Evolutionary conservation across 2,329 filamentous ascomycete genomes (phyloP), one percentile per base, ranked within the genome.

Genomic region (Alternaria consortialis): DNA sequence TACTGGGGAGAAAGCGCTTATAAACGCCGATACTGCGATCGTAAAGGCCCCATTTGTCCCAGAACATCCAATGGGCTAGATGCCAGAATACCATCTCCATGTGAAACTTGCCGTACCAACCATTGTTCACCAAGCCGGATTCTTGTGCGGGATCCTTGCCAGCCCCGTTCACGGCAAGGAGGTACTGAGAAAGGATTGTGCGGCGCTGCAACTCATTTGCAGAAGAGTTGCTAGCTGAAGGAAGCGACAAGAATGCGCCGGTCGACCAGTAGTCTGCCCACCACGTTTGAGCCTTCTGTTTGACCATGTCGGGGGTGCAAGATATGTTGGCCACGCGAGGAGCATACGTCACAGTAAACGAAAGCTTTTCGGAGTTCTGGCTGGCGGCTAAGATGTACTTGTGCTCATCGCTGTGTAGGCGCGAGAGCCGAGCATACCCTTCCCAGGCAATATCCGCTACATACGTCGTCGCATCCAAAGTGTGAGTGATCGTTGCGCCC

Each of bases 21-120:
- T 87, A 87, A 3, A 81, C 79, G 13, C 81, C 83, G 25, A 84
- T 69, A 62, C 80, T 83, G 36, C 84, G 81, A 63, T 78, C 68
- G 53, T 85, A 70, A 2, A 85, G 74, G 12, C 77, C 68, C 70
- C 80, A 82, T 51, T 82, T 83, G 55, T 79, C 76, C 84, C 84
- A 86, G 32, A 84, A 78, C 27, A 80, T 80, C 73, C 85, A 86
- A 44, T 85, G 84, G 12, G 81, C 75, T 0, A 80, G 74, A 66
- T 87, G 84, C 85, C 85, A 87, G 55, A 86, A 77, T 23, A 81
- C 74, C 84, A 86, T 86, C 62, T 87, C 85, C 48, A 86, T 71
- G 60, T 85, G 84, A 63, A 86, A 86, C 56, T 87, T 86, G 13
- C 84, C 84, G 60, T 85, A 85, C 84, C 84, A 86, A 20, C 84